phyloP scores from a whole-genome alignment of 148 eudicot species.

The Rhododendron simsii region DNA sequence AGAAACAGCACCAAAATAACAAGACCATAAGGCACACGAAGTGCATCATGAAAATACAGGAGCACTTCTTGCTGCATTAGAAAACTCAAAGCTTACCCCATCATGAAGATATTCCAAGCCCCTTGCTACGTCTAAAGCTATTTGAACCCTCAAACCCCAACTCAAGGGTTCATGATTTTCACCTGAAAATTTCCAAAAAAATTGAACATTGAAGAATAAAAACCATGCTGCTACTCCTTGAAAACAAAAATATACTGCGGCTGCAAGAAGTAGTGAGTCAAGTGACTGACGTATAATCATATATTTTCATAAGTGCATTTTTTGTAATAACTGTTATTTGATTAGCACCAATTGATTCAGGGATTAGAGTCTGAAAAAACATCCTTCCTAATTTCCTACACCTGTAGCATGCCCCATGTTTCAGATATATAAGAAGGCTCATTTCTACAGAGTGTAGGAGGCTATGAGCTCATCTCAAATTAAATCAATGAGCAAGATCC shows the following conservation, averaged over 20 bases:
- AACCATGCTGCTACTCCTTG: background rate
- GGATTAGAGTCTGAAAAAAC: background rate
- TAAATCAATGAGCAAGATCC: background rate
- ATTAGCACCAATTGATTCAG: background rate
- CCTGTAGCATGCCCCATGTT: background rate
- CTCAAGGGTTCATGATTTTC: slow-evolving; percentile 59
- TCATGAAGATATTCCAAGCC: slow-evolving; percentile 98
- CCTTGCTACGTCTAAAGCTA: slow-evolving; percentile 85
- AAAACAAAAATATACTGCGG: background rate
- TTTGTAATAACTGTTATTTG: background rate
- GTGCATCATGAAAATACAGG: slow-evolving; percentile 38
- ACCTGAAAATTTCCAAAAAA: slow-evolving; percentile 29
- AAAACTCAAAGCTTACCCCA: slow-evolving; percentile 49
- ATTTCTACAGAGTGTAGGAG: too few species aligned
- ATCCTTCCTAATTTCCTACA: background rate
- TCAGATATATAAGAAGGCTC: background rate
- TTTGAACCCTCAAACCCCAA: slow-evolving; percentile 80
- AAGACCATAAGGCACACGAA: background rate
- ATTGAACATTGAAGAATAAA: background rate
- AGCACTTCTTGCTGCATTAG: background rate
- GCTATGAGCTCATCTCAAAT: too few species aligned
- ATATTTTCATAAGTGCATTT: background rate
- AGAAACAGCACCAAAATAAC: slow-evolving; percentile 1
- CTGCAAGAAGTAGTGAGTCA: background rate
- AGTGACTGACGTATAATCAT: background rate